Evolutionary conservation across 768 basidiomycete species (phyloP).

Genomic region (Suillus alpinus): DNA sequence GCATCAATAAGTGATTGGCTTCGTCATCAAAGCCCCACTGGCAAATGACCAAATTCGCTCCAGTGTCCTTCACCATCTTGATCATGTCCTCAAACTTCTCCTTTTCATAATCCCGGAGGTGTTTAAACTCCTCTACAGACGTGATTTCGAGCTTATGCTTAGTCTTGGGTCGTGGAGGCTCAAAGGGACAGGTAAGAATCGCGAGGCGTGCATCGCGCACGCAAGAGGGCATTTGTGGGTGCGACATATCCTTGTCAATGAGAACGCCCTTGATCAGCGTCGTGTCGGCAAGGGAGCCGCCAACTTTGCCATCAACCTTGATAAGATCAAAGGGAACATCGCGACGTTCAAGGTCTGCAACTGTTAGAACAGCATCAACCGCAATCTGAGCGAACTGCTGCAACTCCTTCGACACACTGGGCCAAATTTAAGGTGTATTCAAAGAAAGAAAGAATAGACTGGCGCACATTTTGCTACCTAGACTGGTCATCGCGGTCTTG

Average conservation of each 20-base stretch:
- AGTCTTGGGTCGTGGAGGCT: constrained; percentile 98
- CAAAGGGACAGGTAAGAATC: constrained; percentile 98
- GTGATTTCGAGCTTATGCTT: constrained; percentile 99
- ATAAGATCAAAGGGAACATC: constrained; percentile 98
- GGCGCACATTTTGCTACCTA: constrained; percentile 95
- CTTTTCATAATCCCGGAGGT: constrained; percentile 91
- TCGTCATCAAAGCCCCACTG: constrained; percentile 99
- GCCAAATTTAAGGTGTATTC: constrained; percentile 5
- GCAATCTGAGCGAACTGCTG: constrained; percentile 96
- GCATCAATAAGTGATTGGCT: constrained; percentile 96
- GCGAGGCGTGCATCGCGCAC: constrained; percentile 90
- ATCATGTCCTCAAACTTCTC: constrained; percentile 98
- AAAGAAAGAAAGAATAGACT: neutral
- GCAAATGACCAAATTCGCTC: constrained; percentile 97
- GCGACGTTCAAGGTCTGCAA: constrained; percentile 91
- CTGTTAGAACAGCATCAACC: constrained; percentile 92
- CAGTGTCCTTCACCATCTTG: constrained; percentile 90
- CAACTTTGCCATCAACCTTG: constrained; percentile 99
- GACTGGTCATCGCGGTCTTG: constrained; percentile 93
- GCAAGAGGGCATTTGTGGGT: constrained; percentile 92
- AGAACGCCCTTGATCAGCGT: constrained; percentile 95
- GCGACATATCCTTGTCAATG: constrained; percentile 99
- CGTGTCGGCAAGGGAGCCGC: constrained; percentile 94
- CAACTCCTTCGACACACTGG: constrained; percentile 95
- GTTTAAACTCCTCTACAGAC: constrained; percentile 94